Evolutionary conservation across 768 basidiomycete genomes (phyloP), one percentile per base, ranked within the genome.

Genomic region (Naganishia friedmannii): DNA sequence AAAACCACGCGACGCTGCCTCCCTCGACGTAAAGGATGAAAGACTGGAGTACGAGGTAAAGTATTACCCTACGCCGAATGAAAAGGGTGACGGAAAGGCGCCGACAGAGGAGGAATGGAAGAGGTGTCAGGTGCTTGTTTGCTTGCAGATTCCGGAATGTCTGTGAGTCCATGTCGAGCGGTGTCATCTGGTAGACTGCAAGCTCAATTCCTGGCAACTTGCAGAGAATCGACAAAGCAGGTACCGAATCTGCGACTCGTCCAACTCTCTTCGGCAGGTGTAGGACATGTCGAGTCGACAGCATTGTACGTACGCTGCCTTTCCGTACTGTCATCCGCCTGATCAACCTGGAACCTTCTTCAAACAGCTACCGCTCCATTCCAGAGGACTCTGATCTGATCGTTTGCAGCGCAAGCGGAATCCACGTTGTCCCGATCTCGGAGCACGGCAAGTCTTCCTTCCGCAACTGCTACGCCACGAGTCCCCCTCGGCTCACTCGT

Each of bases 351-450:
- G n/a, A n/a, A 42, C 15, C 15, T 17, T 42, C 15, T 17, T 42
- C 15, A 17, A 17, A n/a, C 17, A 71, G 70, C 56, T 67, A 51
- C 42, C 42, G 66, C 39, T 68, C 66, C 28, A 53, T 74, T 48
- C 46, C 53, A 2, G 46, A 65, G 0, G 66, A 67, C 28, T 34
- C 67, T 34, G 39, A 57, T 5, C 54, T 72, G 26, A 72, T 71
- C 54, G 32, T 70, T 29, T 51, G 71, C 15, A 60, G 51, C n/a
- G 73, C 73, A 10, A 65, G 66, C 1, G 73, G 73, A 6, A 74
- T 74, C 51, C 73, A 74, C 57, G 73, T 72, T 26, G 66, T 70
- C 21, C 70, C 70, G 29, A 70, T 70, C 29, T 53, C 70, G 9
- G 70, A 70, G 32, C 66, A 60, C 21, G 48, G 46, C 57, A 45